Conservation (phyloP, 495 filamentous ascomycete species). For the Talaromyces proteolyticus region DNA sequence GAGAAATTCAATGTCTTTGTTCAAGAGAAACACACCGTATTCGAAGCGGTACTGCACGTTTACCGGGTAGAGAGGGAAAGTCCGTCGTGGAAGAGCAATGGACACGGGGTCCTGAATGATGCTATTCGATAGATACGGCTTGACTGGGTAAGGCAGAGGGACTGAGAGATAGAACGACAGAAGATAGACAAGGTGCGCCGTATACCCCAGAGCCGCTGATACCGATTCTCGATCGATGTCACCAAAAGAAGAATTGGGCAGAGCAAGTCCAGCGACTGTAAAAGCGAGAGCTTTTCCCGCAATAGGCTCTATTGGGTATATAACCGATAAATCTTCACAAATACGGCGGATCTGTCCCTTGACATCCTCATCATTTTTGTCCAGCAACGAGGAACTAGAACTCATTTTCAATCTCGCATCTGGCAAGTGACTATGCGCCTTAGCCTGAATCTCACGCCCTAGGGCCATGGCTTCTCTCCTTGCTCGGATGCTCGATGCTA, state of each 20-base stretch:
- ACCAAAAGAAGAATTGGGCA: slow-evolving; percentile 75
- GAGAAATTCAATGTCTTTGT: slow-evolving; percentile 87
- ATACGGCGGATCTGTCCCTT: slow-evolving; percentile 81
- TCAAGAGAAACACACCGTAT: slow-evolving; percentile 89
- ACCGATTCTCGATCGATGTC: slow-evolving; percentile 58
- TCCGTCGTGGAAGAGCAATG: slow-evolving; percentile 56
- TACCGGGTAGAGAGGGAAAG: slow-evolving; percentile 76
- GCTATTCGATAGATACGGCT: slow-evolving; percentile 63
- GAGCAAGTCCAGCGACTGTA: slow-evolving; percentile 63
- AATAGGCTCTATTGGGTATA: slow-evolving; percentile 75
- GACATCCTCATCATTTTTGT: slow-evolving; percentile 53
- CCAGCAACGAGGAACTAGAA: slow-evolving; percentile 45
- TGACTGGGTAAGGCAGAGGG: slow-evolving; percentile 76
- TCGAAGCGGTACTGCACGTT: slow-evolving; percentile 82
- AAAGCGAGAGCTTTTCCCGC: slow-evolving; percentile 61
- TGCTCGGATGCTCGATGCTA: slow-evolving; percentile 58
- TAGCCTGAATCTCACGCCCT: slow-evolving; percentile 53
- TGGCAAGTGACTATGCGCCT: slow-evolving; percentile 36
- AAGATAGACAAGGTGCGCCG: slow-evolving; percentile 68
- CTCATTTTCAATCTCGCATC: slow-evolving; percentile 54
- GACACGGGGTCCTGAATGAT: slow-evolving; percentile 78
- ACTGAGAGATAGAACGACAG: slow-evolving; percentile 79
- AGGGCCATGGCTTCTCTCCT: slow-evolving; percentile 60
- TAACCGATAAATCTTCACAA: slow-evolving; percentile 68
- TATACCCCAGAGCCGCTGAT: slow-evolving; percentile 77